Base-by-base conservation (phyloP, 441 rosid species). In the Brassica balearica region DNA sequence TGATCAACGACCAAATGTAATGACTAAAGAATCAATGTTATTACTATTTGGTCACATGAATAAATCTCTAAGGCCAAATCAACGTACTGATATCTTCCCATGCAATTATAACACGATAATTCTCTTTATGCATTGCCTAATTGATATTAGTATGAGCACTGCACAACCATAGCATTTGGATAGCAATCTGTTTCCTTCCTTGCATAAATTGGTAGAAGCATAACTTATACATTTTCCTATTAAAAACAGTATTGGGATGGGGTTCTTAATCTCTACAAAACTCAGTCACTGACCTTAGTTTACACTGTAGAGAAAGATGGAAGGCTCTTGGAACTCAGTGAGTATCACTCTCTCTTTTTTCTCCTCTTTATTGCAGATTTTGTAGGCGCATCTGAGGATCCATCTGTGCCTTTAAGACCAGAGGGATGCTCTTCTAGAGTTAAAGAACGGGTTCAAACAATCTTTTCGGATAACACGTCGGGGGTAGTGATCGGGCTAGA, bases 41-140 rank as follows among this genome's bases (percentile, higher is more conserved):
- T 27, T 51, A 5, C 6, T 23, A 59, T 41, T 75, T 75, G 12
- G 20, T 59, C 51, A 10, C 34, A 75, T 27, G 61, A 59, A 75
- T 48, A 48, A n/a, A 48, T 48, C 56, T 48, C 56, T 5, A 48
- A 48, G 56, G 56, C 56, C 56, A 48, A 48, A 48, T 48, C 17
- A 48, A 43, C 14, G 3, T 43, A 43, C 51, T 43, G 51, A 5
- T 3, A 11, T 43, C 51, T 43, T 5, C 1, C 4, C 51, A 43
- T 43, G 51, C 51, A 43, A 11, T 43, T 11, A 43, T 43, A 11
- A 43, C n/a, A 11, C n/a, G 14, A 43, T 43, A 11, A 11, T 43
- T 3, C 51, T 43, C 2, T 43, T 43, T 43, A 43, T 43, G 51
- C 51, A 43, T 43, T 43, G 51, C 6, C 51, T 43, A 43, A 0